These are phyloP conservation scores for Paramecium primaurelia DNA, from an alignment of 73 alveolate genomes.

Conservation along the genomic window DNA sequence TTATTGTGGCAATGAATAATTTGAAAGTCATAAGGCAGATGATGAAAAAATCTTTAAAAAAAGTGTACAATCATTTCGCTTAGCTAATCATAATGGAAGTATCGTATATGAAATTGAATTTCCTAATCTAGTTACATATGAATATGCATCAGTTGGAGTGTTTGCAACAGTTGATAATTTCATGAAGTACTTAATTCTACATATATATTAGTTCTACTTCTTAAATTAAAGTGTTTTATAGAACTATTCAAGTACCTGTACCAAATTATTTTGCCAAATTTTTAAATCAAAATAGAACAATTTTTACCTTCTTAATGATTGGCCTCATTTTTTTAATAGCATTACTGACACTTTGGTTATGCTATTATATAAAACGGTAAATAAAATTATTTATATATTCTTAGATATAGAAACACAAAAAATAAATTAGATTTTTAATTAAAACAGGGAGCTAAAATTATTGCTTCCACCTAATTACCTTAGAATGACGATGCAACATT, in stretches of 20 bases:
- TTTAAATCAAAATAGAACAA: background rate
- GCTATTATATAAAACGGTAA: constrained; percentile 35
- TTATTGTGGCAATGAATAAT: constrained; percentile 1
- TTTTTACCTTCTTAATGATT: background rate
- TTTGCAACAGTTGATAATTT: constrained; percentile 4
- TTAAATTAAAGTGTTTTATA: background rate
- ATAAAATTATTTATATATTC: background rate
- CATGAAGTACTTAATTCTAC: background rate
- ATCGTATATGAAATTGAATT: constrained; percentile 9
- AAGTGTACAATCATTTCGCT: background rate
- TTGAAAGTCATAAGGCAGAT: background rate
- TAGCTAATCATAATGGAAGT: background rate
- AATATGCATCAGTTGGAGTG: constrained; percentile 4
- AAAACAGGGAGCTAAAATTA: background rate
- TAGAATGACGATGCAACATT: background rate
- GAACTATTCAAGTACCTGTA: background rate
- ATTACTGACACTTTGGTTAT: constrained; percentile 13
- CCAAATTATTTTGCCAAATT: constrained; percentile 37
- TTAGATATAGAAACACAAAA: background rate
- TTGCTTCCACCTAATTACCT: background rate
- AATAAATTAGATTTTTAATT: background rate
- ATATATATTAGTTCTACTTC: background rate
- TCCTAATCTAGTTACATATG: constrained; percentile 11
- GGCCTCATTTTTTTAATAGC: background rate
- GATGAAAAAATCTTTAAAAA: background rate